A percentile compares a stretch with the other conserved stretches of the same genome.
These are phyloP conservation scores for Carex littledalei DNA, from an alignment of 176 grass and related monocot genomes.

Conservation along the genomic window DNA sequence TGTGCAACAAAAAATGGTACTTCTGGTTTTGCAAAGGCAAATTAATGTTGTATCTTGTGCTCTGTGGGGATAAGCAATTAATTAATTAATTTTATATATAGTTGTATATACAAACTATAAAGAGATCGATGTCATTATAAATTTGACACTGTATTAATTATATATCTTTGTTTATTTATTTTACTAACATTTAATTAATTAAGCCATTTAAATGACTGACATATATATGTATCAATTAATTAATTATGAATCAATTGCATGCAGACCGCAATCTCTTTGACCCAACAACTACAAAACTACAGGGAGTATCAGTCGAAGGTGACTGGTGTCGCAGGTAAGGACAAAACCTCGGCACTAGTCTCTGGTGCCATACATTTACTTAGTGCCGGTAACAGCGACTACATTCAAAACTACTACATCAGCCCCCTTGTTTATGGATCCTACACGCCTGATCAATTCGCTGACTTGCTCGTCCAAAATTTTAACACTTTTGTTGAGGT, in stretches of 20 bases:
- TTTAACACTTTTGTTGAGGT: conserved; percentile 80
- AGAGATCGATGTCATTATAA: background rate
- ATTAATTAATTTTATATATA: background rate
- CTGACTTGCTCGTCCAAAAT: conserved; percentile 56
- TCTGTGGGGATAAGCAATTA: background rate
- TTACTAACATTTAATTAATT: background rate
- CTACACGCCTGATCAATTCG: conserved; percentile 72
- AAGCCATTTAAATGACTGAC: background rate
- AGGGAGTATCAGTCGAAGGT: conserved; percentile 80
- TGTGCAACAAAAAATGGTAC: background rate
- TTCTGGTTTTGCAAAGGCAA: background rate
- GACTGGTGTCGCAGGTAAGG: conserved; percentile 33
- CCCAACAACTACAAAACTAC: conserved; percentile 59
- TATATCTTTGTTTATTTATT: background rate
- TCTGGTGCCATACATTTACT: conserved; percentile 60
- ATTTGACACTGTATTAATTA: background rate
- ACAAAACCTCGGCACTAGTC: conserved; percentile 44
- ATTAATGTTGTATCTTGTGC: background rate
- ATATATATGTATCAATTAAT: background rate
- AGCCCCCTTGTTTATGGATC: conserved; percentile 50
- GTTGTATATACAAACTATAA: background rate
- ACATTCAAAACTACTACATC: conserved; percentile 98
- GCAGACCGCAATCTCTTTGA: conserved; percentile 69
- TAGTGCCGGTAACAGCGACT: conserved; percentile 90
- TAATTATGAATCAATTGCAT: conserved; percentile 28